Evolutionary conservation across 202 grass and related monocot species (phyloP).

Genomic region (Schoenoplectus tabernaemontani): DNA sequence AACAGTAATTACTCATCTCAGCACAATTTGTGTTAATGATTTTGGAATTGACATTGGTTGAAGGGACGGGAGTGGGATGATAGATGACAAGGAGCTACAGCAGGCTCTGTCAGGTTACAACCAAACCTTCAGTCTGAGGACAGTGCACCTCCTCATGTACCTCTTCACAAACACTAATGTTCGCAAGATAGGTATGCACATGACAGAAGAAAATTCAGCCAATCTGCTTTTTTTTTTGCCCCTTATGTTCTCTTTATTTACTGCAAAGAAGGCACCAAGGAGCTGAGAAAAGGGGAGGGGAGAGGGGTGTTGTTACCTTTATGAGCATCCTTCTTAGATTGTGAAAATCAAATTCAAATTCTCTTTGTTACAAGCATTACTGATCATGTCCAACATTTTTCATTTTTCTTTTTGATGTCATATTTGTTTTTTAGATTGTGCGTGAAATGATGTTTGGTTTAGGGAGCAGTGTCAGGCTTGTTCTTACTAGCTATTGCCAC

Average conservation of each 20-base stretch:
- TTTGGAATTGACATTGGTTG: constrained; percentile 1
- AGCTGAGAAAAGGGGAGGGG: not conserved
- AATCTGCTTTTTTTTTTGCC: not conserved
- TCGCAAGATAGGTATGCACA: constrained; percentile 62
- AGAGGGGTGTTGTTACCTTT: not conserved
- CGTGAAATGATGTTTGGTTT: not conserved
- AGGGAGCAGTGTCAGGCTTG: not conserved
- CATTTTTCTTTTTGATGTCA: not conserved
- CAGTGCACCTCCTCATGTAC: constrained; percentile 96
- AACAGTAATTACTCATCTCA: not conserved
- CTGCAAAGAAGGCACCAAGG: not conserved
- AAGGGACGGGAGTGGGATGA: constrained; percentile 72
- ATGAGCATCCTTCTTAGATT: not conserved
- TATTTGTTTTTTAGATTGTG: not conserved
- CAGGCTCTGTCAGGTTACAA: constrained; percentile 65
- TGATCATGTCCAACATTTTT: too few species aligned
- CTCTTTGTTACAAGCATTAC: not conserved
- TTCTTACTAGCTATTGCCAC: constrained; percentile 20
- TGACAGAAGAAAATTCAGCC: not conserved
- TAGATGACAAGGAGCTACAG: constrained; percentile 97
- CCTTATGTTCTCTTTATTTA: not conserved
- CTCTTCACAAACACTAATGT: constrained; percentile 86
- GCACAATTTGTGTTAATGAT: not conserved
- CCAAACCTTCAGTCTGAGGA: constrained; percentile 84
- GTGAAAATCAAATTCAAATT: not conserved